Conservation (phyloP, 169 alveolate genomes). For the Cardiosporidium cionae region DNA sequence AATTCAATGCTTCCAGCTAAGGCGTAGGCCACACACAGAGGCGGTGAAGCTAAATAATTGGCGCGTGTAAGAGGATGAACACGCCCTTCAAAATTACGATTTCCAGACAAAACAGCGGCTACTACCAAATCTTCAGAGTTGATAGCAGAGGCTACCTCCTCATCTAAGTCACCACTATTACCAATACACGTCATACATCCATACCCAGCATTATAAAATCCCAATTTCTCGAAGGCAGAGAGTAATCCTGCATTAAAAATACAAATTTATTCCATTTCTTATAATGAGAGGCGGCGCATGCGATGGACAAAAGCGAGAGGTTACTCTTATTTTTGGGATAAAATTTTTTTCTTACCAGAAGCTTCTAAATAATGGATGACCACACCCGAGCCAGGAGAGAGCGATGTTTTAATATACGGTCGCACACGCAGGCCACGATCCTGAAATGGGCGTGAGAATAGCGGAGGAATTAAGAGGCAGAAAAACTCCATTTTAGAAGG, state of each 20-base stretch:
- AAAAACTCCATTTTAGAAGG: not conserved
- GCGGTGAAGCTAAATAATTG: constrained; percentile 94
- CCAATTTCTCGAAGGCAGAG: constrained; percentile 76
- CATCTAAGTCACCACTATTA: constrained; percentile 77
- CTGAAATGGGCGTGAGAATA: constrained; percentile 15
- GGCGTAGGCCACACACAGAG: constrained; percentile 85
- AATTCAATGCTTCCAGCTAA: constrained; percentile 57
- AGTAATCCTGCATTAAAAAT: no score
- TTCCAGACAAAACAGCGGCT: constrained; percentile 49
- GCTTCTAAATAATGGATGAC: constrained; percentile 39
- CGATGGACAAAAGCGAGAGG: constrained; percentile 1
- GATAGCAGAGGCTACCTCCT: constrained; percentile 21
- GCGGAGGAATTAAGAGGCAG: constrained; percentile 7
- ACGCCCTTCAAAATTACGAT: constrained; percentile 92
- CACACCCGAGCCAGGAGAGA: constrained; percentile 66
- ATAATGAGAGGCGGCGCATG: no score
- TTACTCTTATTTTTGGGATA: constrained; percentile 6
- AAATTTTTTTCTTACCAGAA: constrained; percentile 52
- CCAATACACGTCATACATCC: constrained; percentile 98
- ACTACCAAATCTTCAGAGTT: constrained; percentile 3
- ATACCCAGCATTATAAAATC: constrained; percentile 89
- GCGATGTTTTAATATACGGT: constrained; percentile 65
- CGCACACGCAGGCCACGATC: constrained; percentile 53
- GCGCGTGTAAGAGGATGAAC: constrained; percentile 90
- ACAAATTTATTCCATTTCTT: no score